A percentile compares a stretch with the other conserved stretches of the same genome.
Evolutionary conservation across 306 rosid species (phyloP).

Genomic region (Prunus salicina): DNA sequence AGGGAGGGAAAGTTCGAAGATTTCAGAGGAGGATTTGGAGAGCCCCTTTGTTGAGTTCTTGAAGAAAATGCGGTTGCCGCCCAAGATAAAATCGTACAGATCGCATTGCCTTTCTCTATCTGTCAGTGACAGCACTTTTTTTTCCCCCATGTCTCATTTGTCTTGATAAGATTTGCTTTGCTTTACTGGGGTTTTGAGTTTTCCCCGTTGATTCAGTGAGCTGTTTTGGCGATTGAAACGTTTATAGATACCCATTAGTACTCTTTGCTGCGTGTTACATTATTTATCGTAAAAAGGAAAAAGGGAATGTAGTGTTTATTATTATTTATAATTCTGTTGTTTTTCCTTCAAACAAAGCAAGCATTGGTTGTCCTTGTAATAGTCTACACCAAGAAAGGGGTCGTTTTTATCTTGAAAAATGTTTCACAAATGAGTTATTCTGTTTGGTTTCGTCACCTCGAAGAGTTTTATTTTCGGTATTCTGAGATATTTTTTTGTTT

Average conservation of each 20-base stretch:
- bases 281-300: not conserved
- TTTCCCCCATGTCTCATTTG: not conserved
- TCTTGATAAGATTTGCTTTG: not conserved
- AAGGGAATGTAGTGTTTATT: not conserved
- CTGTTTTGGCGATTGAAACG: not conserved
- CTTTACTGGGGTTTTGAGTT: not conserved
- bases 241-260: not conserved
- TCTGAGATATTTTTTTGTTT: not conserved
- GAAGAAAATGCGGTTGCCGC: constrained; percentile 68
- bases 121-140: constrained; percentile 43
- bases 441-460: not conserved
- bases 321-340: not conserved
- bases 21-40: constrained; percentile 79
- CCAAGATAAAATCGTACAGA: constrained; percentile 83
- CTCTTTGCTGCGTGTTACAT: not conserved
- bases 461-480: not conserved
- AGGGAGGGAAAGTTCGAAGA: constrained; percentile 31
- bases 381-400: not conserved
- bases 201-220: not conserved
- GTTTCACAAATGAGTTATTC: not conserved
- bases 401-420: not conserved
- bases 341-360: not conserved
- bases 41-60: constrained; percentile 63
- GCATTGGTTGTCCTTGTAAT: not conserved
- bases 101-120: constrained; percentile 39